Evolutionary conservation across 495 filamentous ascomycete species (phyloP).

Genomic region (Penicillium flavigenum): DNA sequence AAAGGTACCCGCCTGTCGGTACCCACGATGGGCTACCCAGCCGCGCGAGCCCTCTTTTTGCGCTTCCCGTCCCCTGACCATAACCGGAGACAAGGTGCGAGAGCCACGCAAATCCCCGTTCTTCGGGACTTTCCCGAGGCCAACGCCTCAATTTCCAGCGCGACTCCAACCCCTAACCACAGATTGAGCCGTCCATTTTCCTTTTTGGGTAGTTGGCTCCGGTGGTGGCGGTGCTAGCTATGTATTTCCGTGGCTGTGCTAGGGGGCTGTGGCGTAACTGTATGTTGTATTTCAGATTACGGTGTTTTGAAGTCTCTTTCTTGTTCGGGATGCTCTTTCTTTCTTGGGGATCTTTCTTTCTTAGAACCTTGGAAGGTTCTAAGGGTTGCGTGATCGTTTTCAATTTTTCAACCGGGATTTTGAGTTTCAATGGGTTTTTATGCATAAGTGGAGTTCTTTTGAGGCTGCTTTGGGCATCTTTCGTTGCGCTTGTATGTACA

Average conservation of each 20-base stretch:
- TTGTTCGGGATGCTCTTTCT: not conserved
- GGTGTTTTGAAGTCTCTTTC: not conserved
- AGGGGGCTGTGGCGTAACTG: not conserved
- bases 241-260: not conserved
- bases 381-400: not conserved
- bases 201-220: not conserved
- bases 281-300: not conserved
- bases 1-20: slow-evolving; percentile 35
- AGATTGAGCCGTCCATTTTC: not conserved
- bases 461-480: not conserved
- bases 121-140: not conserved
- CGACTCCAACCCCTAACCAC: not conserved
- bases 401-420: not conserved
- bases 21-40: not conserved
- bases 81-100: not conserved
- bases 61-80: not conserved
- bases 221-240: not conserved
- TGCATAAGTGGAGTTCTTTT: not conserved
- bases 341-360: not conserved
- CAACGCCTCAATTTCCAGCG: not conserved
- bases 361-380: not conserved
- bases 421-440: not conserved
- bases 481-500: not conserved
- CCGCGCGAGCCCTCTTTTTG: not conserved
- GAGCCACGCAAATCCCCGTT: not conserved